Percentiles rank a stretch among this genome's conserved stretches.
phyloP scores from a whole-genome alignment of 768 basidiomycete genomes.

The Galerina marginata region DNA sequence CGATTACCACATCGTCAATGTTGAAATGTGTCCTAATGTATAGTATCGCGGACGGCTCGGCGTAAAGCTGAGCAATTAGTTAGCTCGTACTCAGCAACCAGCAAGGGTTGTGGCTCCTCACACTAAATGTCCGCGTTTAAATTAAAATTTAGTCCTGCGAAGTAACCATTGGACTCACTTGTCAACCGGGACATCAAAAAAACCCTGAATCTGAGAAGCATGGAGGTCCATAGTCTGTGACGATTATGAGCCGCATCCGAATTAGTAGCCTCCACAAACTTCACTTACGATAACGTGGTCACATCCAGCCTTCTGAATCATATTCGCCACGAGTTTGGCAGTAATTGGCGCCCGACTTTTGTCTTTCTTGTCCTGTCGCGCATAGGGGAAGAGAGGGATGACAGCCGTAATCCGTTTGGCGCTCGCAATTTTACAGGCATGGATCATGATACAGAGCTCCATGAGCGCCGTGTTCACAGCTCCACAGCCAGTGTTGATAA shows the following conservation, averaged over 20 bases:
- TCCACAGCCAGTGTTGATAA: conserved; percentile 91
- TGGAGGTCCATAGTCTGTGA: conserved; percentile 96
- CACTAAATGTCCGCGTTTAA: conserved; percentile 21
- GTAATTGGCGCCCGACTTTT: conserved; percentile 98
- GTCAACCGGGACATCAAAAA: conserved; percentile 99
- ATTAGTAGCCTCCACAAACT: conserved; percentile 11
- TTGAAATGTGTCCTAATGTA: conserved; percentile 95
- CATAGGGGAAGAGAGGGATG: conserved; percentile 95
- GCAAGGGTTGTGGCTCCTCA: conserved; percentile 16
- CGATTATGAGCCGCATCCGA: conserved; percentile 15
- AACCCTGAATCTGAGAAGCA: conserved; percentile 98
- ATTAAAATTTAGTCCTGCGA: conserved; percentile 18
- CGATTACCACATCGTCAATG: conserved; percentile 86
- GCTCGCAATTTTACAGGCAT: conserved; percentile 99
- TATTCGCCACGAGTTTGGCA: conserved; percentile 97
- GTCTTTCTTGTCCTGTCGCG: conserved; percentile 99
- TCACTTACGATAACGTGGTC: conserved; percentile 94
- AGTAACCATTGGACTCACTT: conserved; percentile 69
- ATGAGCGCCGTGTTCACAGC: conserved; percentile 93
- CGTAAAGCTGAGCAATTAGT: conserved; percentile 70
- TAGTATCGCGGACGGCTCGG: conserved; percentile 92
- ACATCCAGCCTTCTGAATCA: conserved; percentile 90
- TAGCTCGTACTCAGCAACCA: conserved; percentile 24
- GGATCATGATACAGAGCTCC: conserved; percentile 99
- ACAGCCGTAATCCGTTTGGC: conserved; percentile 99